phyloP scores from a whole-genome alignment of 352 stramenopile species.

The Globisporangium spiculum region DNA sequence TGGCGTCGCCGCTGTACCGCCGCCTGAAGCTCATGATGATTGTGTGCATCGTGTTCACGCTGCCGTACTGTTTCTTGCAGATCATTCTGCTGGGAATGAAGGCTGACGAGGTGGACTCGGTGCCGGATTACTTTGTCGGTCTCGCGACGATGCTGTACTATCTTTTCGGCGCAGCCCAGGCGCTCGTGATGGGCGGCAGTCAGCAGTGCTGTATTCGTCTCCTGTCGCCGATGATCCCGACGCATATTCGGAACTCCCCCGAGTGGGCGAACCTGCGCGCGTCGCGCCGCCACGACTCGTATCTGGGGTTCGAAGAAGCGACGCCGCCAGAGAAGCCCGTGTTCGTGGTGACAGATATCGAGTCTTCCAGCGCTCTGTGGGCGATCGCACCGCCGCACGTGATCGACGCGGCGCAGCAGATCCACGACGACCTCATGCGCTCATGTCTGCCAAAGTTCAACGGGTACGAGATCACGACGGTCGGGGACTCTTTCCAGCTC shows the following conservation, averaged over 20 bases:
- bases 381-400: slow-evolving; percentile 42
- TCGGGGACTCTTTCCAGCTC: slow-evolving; percentile 69
- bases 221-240: slow-evolving; percentile 48
- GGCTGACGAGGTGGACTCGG: slow-evolving; percentile 33
- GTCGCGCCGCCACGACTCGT: slow-evolving; percentile 28
- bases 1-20: slow-evolving; percentile 63
- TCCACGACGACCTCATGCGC: slow-evolving; percentile 66
- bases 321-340: slow-evolving; percentile 41
- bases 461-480: slow-evolving; percentile 79
- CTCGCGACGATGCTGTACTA: slow-evolving; percentile 64
- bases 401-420: slow-evolving; percentile 56
- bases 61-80: slow-evolving; percentile 63
- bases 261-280: slow-evolving; percentile 30
- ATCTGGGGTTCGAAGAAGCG: slow-evolving; percentile 28
- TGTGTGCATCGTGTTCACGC: slow-evolving; percentile 58
- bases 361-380: slow-evolving; percentile 73
- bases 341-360: slow-evolving; percentile 81
- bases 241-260: slow-evolving; percentile 50
- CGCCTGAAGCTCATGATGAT: slow-evolving; percentile 65
- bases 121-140: slow-evolving; percentile 57
- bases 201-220: slow-evolving; percentile 61
- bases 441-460: slow-evolving; percentile 45
- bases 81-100: slow-evolving; percentile 40
- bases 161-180: slow-evolving; percentile 56
- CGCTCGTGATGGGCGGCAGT: slow-evolving; percentile 64